Conservation (phyloP, 768 basidiomycete genomes). For the Termitomyces sp. region DNA sequence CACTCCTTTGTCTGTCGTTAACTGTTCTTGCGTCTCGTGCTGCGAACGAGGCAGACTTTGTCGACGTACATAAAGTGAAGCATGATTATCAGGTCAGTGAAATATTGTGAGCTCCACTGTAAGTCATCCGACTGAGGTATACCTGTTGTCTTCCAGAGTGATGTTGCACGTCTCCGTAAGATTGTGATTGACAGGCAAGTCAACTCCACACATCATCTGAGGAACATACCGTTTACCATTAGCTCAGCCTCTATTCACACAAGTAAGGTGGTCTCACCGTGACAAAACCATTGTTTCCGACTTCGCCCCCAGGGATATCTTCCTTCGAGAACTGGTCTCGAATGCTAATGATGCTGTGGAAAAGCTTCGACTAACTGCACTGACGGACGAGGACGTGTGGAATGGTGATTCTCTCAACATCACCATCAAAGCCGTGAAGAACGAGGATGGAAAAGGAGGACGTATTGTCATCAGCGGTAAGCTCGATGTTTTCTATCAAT, state of each 20-base stretch:
- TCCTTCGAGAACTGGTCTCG: conserved; percentile 87
- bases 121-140: background rate
- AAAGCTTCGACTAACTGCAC: conserved; percentile 81
- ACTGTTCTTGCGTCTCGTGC: conserved; percentile 40
- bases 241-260: conserved; percentile 74
- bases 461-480: conserved; percentile 72
- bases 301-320: conserved; percentile 57
- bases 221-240: background rate
- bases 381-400: conserved; percentile 74
- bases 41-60: conserved; percentile 41
- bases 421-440: conserved; percentile 74
- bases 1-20: conserved; percentile 43
- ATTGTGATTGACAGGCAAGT: conserved; percentile 86
- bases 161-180: conserved; percentile 87
- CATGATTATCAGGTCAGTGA: conserved; percentile 65
- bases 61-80: conserved; percentile 45
- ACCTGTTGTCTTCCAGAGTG: conserved; percentile 53
- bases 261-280: conserved; percentile 37
- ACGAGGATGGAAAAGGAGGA: conserved; percentile 65
- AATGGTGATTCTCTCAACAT: conserved; percentile 81
- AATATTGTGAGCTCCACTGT: background rate
- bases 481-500: conserved; percentile 11
- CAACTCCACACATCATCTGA: background rate
- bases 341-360: conserved; percentile 97
- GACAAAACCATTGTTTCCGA: background rate